Base-by-base conservation (phyloP, 176 grass and related monocot genomes). In the Phragmites australis region DNA sequence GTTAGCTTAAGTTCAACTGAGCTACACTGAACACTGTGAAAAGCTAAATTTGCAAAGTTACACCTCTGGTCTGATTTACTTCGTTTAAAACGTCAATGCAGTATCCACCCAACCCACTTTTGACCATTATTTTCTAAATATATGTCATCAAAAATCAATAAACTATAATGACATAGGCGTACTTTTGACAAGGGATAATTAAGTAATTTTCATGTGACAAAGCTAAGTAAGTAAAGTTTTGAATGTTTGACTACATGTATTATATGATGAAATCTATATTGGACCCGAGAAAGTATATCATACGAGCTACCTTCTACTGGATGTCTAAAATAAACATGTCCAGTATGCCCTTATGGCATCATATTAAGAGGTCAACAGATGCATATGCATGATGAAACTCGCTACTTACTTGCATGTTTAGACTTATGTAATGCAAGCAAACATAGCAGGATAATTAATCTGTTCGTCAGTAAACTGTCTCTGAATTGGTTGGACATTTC, bases 361-460 rank as follows among this genome's bases (percentile, higher is more conserved):
- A 51, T 51, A 84, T 76, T 10, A 77, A 63, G 23, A 74, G 9
- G 59, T 31, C 48, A 25, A 60, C 30, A 81, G 9, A 80, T 81
- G 21, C 70, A 62, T 54, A 63, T 47, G 21, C 79, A 79, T 73
- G 27, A 46, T 54, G 26, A 22, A 77, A 80, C 68, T 34, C 46
- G 32, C 8, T 65, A 52, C 50, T 27, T 31, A 51, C 32, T 73
- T 41, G 30, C 16, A 78, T 58, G 27, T 61, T 69, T 50, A 45
- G 79, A 68, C 41, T 68, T 79, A 14, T 27, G 19, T 78, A 83
- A 41, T 54, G 6, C 65, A 77, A 68, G 75, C 23, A 68, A 68
- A 65, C 25, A 60, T 66, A 68, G 6, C 7, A 66, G 56, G 40
- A 6, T 72, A 66, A 41, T 43, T 39, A 75, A 69, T 46, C 31